Conservation (phyloP, 306 rosid genomes). For the Astragalus membranaceus region DNA sequence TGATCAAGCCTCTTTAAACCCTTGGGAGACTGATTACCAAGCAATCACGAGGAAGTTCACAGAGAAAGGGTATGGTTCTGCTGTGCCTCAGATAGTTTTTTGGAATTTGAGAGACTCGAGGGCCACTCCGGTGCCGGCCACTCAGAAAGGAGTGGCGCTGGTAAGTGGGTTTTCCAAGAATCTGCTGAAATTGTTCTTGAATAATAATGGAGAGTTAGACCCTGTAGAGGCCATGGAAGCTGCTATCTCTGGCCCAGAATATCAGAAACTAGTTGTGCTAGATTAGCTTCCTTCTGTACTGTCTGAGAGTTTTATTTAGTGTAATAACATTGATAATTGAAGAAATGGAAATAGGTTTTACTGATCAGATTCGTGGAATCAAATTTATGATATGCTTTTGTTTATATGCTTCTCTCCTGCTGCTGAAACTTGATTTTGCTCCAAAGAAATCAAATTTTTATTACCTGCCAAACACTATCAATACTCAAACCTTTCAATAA, state of each 20-base stretch:
- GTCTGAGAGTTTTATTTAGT: not conserved
- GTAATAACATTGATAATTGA: not conserved
- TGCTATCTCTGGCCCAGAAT: slow-evolving; percentile 42
- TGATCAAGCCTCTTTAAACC: slow-evolving; percentile 30
- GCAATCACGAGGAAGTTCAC: slow-evolving; percentile 42
- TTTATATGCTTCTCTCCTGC: no score
- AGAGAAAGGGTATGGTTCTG: slow-evolving; percentile 43
- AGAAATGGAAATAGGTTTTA: no score
- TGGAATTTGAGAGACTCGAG: slow-evolving; percentile 61
- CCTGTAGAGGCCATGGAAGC: slow-evolving; percentile 32
- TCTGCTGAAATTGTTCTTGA: slow-evolving; percentile 49
- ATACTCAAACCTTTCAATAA: not conserved
- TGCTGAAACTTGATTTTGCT: not conserved
- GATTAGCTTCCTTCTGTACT: slow-evolving; percentile 23
- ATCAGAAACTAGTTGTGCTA: slow-evolving; percentile 33
- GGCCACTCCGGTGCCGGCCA: slow-evolving; percentile 42
- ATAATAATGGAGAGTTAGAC: slow-evolving; percentile 32
- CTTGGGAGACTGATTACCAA: slow-evolving; percentile 70
- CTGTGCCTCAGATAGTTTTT: slow-evolving; percentile 53
- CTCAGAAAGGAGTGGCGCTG: slow-evolving; percentile 58
- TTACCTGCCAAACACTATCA: not conserved
- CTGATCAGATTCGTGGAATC: no score
- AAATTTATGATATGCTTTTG: no score
- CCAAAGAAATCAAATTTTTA: not conserved
- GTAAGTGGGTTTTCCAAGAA: slow-evolving; percentile 76